Percentiles rank a stretch among this genome's conserved stretches.
These are phyloP conservation scores for Trichomonascus vanleenenianus DNA, from an alignment of 805 yeast species.

Conservation along the genomic window DNA sequence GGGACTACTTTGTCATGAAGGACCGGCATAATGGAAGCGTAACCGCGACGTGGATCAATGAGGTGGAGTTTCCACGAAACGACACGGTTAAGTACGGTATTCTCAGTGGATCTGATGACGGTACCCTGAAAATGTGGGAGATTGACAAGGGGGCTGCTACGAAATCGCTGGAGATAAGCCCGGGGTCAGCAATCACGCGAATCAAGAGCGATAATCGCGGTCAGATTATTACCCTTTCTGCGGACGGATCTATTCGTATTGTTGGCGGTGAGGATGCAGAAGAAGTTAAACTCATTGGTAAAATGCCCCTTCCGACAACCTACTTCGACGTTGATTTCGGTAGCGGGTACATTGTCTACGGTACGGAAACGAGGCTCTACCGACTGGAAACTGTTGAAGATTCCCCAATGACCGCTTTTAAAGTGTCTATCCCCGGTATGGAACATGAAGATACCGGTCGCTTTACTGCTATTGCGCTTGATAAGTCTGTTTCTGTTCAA, in stretches of 20 bases:
- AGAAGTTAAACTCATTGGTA: too few species aligned
- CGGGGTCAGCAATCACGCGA: conserved; percentile 7
- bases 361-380: conserved; percentile 5
- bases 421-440: background rate
- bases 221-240: background rate
- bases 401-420: background rate
- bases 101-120: conserved; percentile 17
- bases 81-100: conserved; percentile 11
- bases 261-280: background rate
- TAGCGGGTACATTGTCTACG: conserved; percentile 11
- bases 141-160: conserved; percentile 8
- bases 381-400: conserved; percentile 7
- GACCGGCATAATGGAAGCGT: conserved; percentile 20
- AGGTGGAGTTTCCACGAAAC: conserved; percentile 13
- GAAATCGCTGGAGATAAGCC: conserved; percentile 4
- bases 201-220: conserved; percentile 11
- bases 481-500: conserved; percentile 13
- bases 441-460: conserved; percentile 1
- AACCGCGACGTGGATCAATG: conserved; percentile 22
- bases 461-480: conserved; percentile 14
- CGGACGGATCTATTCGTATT: conserved; percentile 7
- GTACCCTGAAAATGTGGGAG: conserved; percentile 16
- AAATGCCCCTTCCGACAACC: background rate
- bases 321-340: conserved; percentile 17
- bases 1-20: conserved; percentile 17